Evolutionary conservation across 495 filamentous ascomycete species (phyloP).

Genomic region (Cryomyces minteri): DNA sequence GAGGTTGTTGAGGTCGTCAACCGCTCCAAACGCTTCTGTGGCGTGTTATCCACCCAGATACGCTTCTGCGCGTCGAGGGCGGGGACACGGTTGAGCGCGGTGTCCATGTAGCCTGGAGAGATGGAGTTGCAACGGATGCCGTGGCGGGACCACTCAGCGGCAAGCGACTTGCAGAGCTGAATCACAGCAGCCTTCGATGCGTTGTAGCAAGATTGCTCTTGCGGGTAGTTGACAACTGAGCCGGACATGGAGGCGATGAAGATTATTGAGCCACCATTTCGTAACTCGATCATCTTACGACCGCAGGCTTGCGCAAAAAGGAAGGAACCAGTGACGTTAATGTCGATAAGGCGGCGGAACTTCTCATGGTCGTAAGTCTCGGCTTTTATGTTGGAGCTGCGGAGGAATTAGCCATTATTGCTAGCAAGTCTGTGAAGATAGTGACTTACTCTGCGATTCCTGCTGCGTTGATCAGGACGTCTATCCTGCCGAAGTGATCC

Average conservation of each 20-base stretch:
- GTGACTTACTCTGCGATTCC: conserved; percentile 56
- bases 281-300: conserved; percentile 37
- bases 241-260: conserved; percentile 66
- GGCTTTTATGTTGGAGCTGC: conserved; percentile 47
- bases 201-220: conserved; percentile 64
- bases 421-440: neutral
- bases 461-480: conserved; percentile 67
- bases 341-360: conserved; percentile 56
- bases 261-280: conserved; percentile 34
- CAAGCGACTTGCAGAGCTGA: conserved; percentile 56
- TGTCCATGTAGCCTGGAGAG: conserved; percentile 70
- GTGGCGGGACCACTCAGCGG: conserved; percentile 63
- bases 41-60: conserved; percentile 60
- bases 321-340: conserved; percentile 61
- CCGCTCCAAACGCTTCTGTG: conserved; percentile 50
- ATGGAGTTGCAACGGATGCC: conserved; percentile 62
- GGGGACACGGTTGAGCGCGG: conserved; percentile 51
- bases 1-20: conserved; percentile 62
- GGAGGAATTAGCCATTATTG: neutral
- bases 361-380: conserved; percentile 34
- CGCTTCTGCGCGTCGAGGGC: conserved; percentile 58
- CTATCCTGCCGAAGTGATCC: conserved; percentile 41
- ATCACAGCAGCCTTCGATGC: conserved; percentile 66
- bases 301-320: conserved; percentile 45
- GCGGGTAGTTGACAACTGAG: conserved; percentile 60